Base-by-base conservation (phyloP, 257 asterid genomes). In the Jacaranda copaia region DNA sequence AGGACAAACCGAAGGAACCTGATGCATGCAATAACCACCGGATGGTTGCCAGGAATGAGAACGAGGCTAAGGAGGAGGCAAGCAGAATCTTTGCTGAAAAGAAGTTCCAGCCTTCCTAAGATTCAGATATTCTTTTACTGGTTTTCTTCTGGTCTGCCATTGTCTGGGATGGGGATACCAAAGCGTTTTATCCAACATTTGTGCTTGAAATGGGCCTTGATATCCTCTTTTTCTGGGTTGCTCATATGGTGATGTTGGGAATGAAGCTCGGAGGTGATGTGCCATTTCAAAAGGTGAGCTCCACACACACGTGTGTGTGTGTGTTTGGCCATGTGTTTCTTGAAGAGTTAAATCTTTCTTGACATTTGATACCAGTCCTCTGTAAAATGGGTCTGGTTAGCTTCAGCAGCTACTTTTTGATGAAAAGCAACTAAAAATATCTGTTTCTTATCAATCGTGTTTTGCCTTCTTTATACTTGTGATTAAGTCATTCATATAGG, bases 181-280 rank as follows among this genome's bases (percentile, higher is more conserved):
- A n/a, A 79, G 72, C 91, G 51, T 95, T 93, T 87, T n/a, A n/a
- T n/a, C n/a, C n/a, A n/a, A n/a, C n/a, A n/a, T n/a, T n/a, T n/a
- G n/a, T n/a, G n/a, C n/a, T n/a, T n/a, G n/a, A n/a, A n/a, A n/a
- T n/a, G n/a, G n/a, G n/a, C n/a, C n/a, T n/a, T n/a, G n/a, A n/a
- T n/a, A n/a, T 93, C 86, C 90, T 95, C 71, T 95, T 95, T 82
- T 91, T 93, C 80, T 91, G 99, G 98, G 99, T 93, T 71, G 98
- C 99, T 72, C 96, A 97, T 63, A 93, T 93, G 99, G 99, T 91
- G 80, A 95, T 95, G 98, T 60, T 93, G 93, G 99, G 99, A 84
- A 89, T 90, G 81, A 93, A 91, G 90, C 90, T 95, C 70, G 99
- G 96, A 46, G 96, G 97, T 80, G 97, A 93, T 79, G 92, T 95